These are phyloP conservation scores for Sporothrix phasma DNA, from an alignment of 2,329 filamentous ascomycete species.

Conservation along the genomic window DNA sequence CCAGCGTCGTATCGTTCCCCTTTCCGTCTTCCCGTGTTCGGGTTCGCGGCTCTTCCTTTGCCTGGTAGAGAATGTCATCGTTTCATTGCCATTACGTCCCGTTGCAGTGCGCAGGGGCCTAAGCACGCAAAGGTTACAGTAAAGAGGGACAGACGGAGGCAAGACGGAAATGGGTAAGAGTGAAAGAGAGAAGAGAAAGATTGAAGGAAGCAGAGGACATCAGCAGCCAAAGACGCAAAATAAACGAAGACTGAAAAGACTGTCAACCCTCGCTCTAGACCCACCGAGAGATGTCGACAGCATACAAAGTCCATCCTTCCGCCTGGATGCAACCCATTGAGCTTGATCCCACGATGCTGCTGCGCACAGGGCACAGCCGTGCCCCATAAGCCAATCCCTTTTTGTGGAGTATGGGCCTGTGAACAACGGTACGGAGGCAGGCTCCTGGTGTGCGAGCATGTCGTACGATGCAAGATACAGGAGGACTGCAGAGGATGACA, in stretches of 20 bases:
- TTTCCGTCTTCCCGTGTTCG: not conserved
- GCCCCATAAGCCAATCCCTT: not conserved
- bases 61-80: not conserved
- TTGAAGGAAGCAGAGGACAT: not conserved
- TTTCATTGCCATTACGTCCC: conserved; percentile 5
- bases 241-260: not conserved
- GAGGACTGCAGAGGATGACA: not conserved
- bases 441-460: no score
- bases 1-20: not conserved
- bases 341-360: not conserved
- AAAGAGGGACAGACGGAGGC: not conserved
- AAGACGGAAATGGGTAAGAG: not conserved
- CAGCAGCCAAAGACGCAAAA: not conserved
- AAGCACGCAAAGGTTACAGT: not conserved
- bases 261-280: no score
- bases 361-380: not conserved
- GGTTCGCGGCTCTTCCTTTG: not conserved
- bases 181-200: not conserved
- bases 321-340: not conserved
- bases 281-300: no score
- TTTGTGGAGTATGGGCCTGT: not conserved
- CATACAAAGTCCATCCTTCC: no score
- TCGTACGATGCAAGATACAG: no score
- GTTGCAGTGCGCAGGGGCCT: conserved; percentile 2
- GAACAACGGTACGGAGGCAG: not conserved